phyloP scores from a whole-genome alignment of 768 basidiomycete genomes.

The Lactarius vividus region DNA sequence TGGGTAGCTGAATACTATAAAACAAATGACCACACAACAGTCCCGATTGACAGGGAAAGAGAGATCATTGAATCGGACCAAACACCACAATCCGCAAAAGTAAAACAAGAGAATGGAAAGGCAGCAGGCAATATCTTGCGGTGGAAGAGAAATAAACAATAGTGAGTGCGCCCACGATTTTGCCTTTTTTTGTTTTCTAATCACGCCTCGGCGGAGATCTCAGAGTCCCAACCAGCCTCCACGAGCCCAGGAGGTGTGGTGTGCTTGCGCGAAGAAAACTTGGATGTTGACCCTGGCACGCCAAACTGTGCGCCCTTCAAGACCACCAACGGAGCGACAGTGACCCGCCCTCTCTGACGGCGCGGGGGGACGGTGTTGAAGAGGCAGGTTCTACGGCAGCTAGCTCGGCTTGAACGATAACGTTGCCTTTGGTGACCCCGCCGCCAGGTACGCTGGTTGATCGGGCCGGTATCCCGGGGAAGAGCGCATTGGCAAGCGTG shows the following conservation, averaged over 20 bases:
- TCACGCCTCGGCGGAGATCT: slow-evolving; percentile 20
- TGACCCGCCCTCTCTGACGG: background rate
- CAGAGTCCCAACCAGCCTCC: slow-evolving; percentile 26
- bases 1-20: slow-evolving; percentile 21
- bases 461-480: slow-evolving; percentile 8
- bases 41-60: slow-evolving; percentile 15
- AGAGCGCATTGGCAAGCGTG: slow-evolving; percentile 22
- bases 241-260: slow-evolving; percentile 18
- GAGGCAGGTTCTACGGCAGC: slow-evolving; percentile 20
- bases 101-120: slow-evolving; percentile 12
- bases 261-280: slow-evolving; percentile 17
- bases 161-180: background rate
- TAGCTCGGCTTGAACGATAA: slow-evolving; percentile 2
- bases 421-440: background rate
- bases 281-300: slow-evolving; percentile 12
- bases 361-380: slow-evolving; percentile 20
- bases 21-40: slow-evolving; percentile 10
- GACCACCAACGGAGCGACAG: slow-evolving; percentile 17
- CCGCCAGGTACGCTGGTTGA: background rate
- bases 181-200: background rate
- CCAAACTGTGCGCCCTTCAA: slow-evolving; percentile 21
- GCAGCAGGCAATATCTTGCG: slow-evolving; percentile 11
- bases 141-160: slow-evolving; percentile 9
- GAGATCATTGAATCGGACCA: slow-evolving; percentile 15
- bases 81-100: slow-evolving; percentile 7